A percentile compares a stretch with the other conserved stretches of the same genome.
These are phyloP conservation scores for Gossypium bickii DNA, from an alignment of 345 rosid species.

Conservation along the genomic window DNA sequence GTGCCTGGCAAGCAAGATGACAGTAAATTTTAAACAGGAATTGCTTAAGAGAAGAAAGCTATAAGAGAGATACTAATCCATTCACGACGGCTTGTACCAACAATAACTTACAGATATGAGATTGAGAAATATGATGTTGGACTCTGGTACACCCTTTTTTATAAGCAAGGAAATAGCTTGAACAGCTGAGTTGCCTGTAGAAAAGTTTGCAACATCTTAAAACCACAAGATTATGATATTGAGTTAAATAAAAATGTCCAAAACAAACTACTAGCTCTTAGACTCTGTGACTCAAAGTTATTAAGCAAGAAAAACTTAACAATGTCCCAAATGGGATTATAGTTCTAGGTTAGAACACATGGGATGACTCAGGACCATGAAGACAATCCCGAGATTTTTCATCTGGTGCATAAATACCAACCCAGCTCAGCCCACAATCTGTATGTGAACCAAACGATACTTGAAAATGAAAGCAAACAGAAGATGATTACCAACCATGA, in stretches of 20 bases:
- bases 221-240: not conserved
- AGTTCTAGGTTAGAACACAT: not conserved
- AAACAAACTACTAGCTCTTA: not conserved
- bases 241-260: not conserved
- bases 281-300: not conserved
- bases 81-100: not conserved
- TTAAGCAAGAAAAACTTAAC: not conserved
- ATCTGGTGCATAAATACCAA: not conserved
- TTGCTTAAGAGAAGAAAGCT: constrained; percentile 11
- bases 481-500: not conserved
- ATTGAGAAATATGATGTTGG: constrained; percentile 91
- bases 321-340: not conserved
- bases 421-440: not conserved
- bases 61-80: not conserved
- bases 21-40: not conserved
- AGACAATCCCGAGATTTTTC: not conserved
- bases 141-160: constrained; percentile 87
- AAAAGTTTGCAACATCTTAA: not conserved
- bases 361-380: not conserved
- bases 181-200: constrained; percentile 89
- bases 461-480: not conserved
- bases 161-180: constrained; percentile 82
- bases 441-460: not conserved
- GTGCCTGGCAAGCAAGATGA: constrained; percentile 53
- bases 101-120: constrained; percentile 75